These are phyloP conservation scores for Aspergillus aculeatinus DNA, from an alignment of 2,329 filamentous ascomycete species.

Conservation along the genomic window DNA sequence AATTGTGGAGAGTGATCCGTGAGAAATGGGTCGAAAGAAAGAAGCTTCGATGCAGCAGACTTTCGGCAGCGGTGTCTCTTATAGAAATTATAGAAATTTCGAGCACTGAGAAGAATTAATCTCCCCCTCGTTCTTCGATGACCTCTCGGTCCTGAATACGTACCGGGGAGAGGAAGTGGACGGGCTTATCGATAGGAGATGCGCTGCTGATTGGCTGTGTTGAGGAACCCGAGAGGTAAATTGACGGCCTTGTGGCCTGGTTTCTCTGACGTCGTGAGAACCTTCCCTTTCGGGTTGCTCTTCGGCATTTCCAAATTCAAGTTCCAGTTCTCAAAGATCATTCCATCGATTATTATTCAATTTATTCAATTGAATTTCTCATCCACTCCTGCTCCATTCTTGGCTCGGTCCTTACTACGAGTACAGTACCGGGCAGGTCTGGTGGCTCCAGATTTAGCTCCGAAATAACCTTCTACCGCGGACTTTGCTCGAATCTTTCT, in stretches of 20 bases:
- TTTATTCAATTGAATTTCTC: background rate
- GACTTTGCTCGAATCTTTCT: too few relatives aligned
- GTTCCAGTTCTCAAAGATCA: background rate
- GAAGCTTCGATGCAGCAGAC: background rate
- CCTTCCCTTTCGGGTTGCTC: conserved; percentile 34
- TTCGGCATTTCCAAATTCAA: conserved; percentile 11
- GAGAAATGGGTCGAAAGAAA: background rate
- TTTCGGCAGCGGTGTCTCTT: conserved; percentile 10
- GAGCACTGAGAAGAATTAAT: too few relatives aligned
- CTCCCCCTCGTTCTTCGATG: too few relatives aligned
- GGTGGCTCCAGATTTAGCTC: too few relatives aligned
- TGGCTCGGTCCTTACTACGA: too few relatives aligned
- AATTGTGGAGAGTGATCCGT: background rate
- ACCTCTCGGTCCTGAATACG: too few relatives aligned
- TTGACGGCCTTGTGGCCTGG: conserved; percentile 21
- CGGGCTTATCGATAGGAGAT: conserved; percentile 23
- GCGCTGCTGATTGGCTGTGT: conserved; percentile 13
- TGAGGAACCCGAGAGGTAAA: background rate
- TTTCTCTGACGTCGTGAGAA: conserved; percentile 30
- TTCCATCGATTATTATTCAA: too few relatives aligned
- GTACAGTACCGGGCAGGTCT: too few relatives aligned
- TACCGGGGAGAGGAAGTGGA: too few relatives aligned
- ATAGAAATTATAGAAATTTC: background rate
- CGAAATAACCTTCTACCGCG: too few relatives aligned
- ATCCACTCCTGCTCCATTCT: background rate